Base-by-base conservation (phyloP, 441 rosid species). In the Euphorbia celastroides region DNA sequence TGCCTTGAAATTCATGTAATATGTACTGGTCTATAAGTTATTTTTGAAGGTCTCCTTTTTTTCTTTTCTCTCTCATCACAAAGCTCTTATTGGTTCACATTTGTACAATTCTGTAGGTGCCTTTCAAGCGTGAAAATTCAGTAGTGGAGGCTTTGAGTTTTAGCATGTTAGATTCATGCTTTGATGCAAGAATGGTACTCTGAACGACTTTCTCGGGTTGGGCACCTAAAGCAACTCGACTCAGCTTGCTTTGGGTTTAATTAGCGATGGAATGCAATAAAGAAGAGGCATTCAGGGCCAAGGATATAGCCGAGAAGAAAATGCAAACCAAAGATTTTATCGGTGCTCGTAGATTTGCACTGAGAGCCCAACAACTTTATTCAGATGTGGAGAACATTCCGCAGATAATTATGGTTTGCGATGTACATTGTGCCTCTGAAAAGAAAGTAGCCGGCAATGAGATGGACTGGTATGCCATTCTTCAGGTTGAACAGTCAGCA, bases 201-300 rank as follows among this genome's bases (percentile, higher is more conserved):
- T 59, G 27, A 60, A n/a, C 28, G 38, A 28, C 41, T 32, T 38
- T 52, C 6, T 36, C 20, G n/a, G 27, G 25, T 65, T 20, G 12
- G 52, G 58, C 50, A 2, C 36, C 32, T 60, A 16, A 64, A 64
- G 59, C 48, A 30, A 36, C 26, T 51, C 9, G 52, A 46, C 14
- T 30, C 16, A 17, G 59, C 59, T 36, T 25, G 12, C 62, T 42
- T 55, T 25, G 7, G 20, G 30, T 59, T 60, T 46, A 11, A 7
- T 36, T 64, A 17, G 50, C 22, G 63, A 93, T 91, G 99, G 95
- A 93, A 44, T 79, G 87, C 78, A 89, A 93, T 75, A 88, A 83
- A 77, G 97, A 89, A 64, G 99, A 91, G 89, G 99, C 97, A 65
- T 36, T 87, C 62, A 79, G 93, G 73, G 95, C 93, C 70, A 91